A percentile compares a stretch with the other conserved stretches of the same genome.
Conservation (phyloP, 192 early-diverging fungal species). For the Umbelopsis sp. region DNA sequence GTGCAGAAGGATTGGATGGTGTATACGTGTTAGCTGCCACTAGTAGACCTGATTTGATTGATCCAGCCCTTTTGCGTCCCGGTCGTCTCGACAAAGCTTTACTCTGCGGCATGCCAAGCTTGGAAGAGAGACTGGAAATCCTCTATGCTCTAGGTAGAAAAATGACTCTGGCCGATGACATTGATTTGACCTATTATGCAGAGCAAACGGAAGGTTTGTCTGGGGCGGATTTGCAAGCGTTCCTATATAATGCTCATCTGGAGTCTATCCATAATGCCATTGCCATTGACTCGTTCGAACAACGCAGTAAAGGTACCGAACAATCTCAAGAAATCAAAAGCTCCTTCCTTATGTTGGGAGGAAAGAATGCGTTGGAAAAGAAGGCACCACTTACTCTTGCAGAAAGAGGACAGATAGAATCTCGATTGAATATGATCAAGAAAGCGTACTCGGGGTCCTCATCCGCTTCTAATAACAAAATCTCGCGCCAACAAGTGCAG, state of each 20-base stretch:
- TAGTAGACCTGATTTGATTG: conserved; percentile 83
- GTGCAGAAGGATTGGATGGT: conserved; percentile 93
- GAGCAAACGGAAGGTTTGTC: conserved; percentile 72
- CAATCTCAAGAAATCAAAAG: conserved; percentile 31
- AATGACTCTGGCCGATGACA: conserved; percentile 58
- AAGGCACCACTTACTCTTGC: conserved; percentile 52
- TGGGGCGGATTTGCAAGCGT: conserved; percentile 94
- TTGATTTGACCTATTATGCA: conserved; percentile 70
- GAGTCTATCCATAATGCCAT: conserved; percentile 82
- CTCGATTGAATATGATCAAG: conserved; percentile 10
- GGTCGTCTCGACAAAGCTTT: conserved; percentile 84
- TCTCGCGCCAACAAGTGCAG: conserved; percentile 14
- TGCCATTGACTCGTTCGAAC: conserved; percentile 46
- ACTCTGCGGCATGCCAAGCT: conserved; percentile 81
- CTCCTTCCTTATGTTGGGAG: conserved; percentile 44
- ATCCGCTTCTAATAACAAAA: background rate
- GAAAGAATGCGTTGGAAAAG: conserved; percentile 19
- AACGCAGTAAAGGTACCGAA: conserved; percentile 13
- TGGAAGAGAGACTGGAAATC: conserved; percentile 80
- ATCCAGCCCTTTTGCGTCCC: conserved; percentile 79
- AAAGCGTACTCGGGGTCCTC: background rate
- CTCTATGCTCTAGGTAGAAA: conserved; percentile 72
- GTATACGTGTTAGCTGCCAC: conserved; percentile 98
- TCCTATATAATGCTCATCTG: conserved; percentile 91
- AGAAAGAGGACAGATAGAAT: conserved; percentile 51